These are phyloP conservation scores for Kazachstania sp. DNA, from an alignment of 1,139 yeast species.

Conservation along the genomic window DNA sequence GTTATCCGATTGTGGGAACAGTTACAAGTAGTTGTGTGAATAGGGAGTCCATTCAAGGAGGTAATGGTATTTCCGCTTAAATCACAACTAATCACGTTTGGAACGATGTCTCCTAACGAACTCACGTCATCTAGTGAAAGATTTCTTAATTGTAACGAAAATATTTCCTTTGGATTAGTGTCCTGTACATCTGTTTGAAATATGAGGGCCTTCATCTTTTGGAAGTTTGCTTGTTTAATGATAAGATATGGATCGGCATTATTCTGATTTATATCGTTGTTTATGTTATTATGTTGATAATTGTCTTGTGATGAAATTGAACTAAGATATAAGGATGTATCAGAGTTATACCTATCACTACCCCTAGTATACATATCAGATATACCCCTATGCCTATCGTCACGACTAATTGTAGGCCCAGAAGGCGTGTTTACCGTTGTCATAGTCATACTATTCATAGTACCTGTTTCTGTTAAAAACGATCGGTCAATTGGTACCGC, in stretches of 20 bases:
- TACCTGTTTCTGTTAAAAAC: not conserved
- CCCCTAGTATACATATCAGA: not conserved
- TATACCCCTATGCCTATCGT: not conserved
- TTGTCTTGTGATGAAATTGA: not conserved
- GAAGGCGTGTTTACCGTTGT: not conserved
- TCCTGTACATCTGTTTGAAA: no score
- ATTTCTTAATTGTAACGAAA: not conserved
- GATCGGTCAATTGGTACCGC: not conserved
- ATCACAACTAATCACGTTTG: conserved; percentile 2
- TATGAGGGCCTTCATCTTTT: no score
- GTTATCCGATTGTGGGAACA: conserved; percentile 3
- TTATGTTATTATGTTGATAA: no score
- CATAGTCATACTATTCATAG: not conserved
- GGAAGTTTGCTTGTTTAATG: no score
- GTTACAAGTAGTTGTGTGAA: not conserved
- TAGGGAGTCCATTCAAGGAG: conserved; percentile 4
- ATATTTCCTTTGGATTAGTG: not conserved
- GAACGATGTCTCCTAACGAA: not conserved
- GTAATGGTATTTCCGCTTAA: conserved; percentile 1
- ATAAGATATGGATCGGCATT: no score
- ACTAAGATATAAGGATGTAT: not conserved
- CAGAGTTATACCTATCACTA: not conserved
- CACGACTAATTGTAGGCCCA: not conserved
- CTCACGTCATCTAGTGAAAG: conserved; percentile 1
- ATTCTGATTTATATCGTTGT: no score